Conservation (phyloP, 495 filamentous ascomycete species). For the Ramalina peruviana region DNA sequence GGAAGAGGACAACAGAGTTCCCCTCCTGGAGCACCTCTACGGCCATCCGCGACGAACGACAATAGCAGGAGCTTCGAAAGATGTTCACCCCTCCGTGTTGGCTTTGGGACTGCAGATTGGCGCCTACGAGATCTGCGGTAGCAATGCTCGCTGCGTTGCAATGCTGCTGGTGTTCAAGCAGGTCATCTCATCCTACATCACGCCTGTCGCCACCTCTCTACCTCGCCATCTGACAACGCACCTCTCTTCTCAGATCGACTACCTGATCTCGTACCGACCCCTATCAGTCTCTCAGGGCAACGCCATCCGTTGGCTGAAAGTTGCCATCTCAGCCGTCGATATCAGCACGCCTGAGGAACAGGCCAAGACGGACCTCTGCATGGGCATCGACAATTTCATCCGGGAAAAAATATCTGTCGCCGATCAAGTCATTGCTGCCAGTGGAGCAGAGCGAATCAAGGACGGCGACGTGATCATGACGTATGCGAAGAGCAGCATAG, state of each 20-base stretch:
- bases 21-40: constrained; percentile 76
- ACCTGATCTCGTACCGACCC: constrained; percentile 79
- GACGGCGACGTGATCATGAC: constrained; percentile 75
- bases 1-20: constrained; percentile 55
- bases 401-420: constrained; percentile 78
- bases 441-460: constrained; percentile 58
- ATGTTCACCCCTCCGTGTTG: constrained; percentile 80
- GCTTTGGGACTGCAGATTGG: constrained; percentile 82
- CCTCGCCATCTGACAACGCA: constrained; percentile 86
- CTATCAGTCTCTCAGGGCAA: constrained; percentile 92
- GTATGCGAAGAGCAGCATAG: constrained; percentile 76
- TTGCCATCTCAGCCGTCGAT: constrained; percentile 73
- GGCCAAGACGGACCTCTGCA: constrained; percentile 62
- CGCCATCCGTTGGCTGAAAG: constrained; percentile 85
- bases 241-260: constrained; percentile 87
- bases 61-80: constrained; percentile 63
- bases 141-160: constrained; percentile 74
- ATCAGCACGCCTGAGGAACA: constrained; percentile 62
- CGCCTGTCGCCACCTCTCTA: constrained; percentile 67
- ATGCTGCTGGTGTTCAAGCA: constrained; percentile 84
- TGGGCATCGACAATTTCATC: constrained; percentile 80
- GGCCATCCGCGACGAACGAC: constrained; percentile 56
- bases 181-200: constrained; percentile 86
- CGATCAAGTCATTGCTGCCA: constrained; percentile 67
- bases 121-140: constrained; percentile 78